Conservation (phyloP, 1,139 yeast species). For the Sugiyamaella paludigena region DNA sequence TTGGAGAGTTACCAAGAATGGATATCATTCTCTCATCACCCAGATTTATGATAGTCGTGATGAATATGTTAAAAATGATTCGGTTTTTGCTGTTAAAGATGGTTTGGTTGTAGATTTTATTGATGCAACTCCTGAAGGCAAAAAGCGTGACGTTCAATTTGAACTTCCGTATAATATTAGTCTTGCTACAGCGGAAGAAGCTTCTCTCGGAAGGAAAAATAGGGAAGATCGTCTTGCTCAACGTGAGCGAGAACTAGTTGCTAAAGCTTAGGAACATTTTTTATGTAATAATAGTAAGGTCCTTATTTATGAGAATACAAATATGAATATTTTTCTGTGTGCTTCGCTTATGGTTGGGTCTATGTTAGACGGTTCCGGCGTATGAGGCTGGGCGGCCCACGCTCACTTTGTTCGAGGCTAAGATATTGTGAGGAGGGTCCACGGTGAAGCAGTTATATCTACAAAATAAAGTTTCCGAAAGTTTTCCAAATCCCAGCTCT, state of each 20-base stretch:
- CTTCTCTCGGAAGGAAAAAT: constrained; percentile 1
- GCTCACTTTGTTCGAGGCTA: no score
- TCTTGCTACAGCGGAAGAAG: constrained; percentile 11
- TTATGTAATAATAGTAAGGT: no score
- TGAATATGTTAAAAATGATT: constrained; percentile 33
- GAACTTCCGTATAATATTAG: constrained; percentile 12
- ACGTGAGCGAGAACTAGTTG: not conserved
- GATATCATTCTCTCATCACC: constrained; percentile 36
- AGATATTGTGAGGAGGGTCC: no score
- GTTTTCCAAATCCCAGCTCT: no score
- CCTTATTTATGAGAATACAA: no score
- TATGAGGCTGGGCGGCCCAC: no score
- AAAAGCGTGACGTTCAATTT: constrained; percentile 4
- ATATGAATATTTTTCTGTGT: no score
- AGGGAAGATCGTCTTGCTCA: constrained; percentile 2
- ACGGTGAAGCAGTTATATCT: no score
- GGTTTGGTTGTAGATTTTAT: constrained; percentile 36
- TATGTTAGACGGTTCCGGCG: no score
- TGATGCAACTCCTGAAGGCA: constrained; percentile 11
- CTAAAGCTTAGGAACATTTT: no score
- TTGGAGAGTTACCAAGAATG: constrained; percentile 36
- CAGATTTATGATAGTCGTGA: constrained; percentile 36
- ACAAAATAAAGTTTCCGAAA: no score
- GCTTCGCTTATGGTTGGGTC: no score
- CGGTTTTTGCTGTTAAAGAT: constrained; percentile 40